Conservation (phyloP, 768 basidiomycete genomes). For the Neoboletus brunneissimus region DNA sequence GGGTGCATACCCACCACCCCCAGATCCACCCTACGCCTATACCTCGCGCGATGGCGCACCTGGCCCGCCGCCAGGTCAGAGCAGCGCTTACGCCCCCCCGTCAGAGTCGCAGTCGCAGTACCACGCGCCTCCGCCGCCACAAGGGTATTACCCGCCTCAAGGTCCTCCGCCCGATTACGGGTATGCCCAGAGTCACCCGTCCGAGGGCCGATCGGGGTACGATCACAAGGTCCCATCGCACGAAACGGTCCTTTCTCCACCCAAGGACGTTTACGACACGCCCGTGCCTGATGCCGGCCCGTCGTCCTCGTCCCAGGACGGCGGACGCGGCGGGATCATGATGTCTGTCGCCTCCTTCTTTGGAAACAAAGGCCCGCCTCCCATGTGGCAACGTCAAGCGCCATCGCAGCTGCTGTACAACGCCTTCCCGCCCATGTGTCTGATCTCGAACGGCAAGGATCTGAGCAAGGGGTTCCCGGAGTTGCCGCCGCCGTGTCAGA, state of each 20-base stretch:
- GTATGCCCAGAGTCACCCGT: constrained; percentile 5
- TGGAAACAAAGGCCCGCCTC: constrained; percentile 25
- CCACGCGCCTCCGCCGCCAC: background rate
- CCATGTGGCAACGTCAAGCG: constrained; percentile 26
- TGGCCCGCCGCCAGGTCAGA: background rate
- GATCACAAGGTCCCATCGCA: background rate
- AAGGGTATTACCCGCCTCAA: constrained; percentile 7
- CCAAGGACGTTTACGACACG: background rate
- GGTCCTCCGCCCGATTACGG: constrained; percentile 14
- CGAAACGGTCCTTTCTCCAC: background rate
- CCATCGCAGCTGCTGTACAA: constrained; percentile 14
- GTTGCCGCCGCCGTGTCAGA: constrained; percentile 39
- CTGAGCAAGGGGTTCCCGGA: constrained; percentile 45
- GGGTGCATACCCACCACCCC: constrained; percentile 5
- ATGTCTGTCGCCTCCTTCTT: constrained; percentile 28
- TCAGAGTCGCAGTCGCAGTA: background rate
- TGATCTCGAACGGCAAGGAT: constrained; percentile 23
- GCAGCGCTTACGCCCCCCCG: background rate
- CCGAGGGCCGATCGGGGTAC: background rate
- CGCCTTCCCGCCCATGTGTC: constrained; percentile 30
- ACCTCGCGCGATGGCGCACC: constrained; percentile 9
- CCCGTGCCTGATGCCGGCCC: background rate
- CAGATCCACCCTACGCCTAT: constrained; percentile 1
- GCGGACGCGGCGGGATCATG: background rate
- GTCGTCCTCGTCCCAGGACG: constrained; percentile 1